Evolutionary conservation across 352 stramenopile genomes (phyloP).

Genomic region (Globisporangium parvum): DNA sequence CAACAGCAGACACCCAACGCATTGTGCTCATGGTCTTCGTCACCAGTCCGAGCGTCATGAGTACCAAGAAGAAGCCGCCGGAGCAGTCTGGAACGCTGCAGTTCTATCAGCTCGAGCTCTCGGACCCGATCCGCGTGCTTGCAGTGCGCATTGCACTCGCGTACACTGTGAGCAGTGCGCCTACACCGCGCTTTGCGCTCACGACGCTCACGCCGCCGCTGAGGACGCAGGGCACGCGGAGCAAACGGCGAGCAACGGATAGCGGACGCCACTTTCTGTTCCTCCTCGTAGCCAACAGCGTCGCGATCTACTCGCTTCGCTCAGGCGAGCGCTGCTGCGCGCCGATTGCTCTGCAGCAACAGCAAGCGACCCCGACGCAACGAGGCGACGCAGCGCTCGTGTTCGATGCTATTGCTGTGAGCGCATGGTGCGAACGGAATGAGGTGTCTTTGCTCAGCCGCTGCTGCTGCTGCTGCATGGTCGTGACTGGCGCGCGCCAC

Average conservation of each 20-base stretch:
- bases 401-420: slow-evolving; percentile 24
- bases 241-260: background rate
- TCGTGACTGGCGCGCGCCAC: slow-evolving; percentile 3
- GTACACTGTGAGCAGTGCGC: slow-evolving; percentile 15
- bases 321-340: slow-evolving; percentile 21
- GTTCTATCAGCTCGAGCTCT: slow-evolving; percentile 20
- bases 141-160: slow-evolving; percentile 21
- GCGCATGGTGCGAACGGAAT: background rate
- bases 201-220: slow-evolving; percentile 6
- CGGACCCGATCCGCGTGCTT: slow-evolving; percentile 15
- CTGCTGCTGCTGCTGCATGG: slow-evolving; percentile 3
- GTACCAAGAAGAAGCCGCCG: slow-evolving; percentile 14
- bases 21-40: slow-evolving; percentile 44
- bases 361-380: slow-evolving; percentile 4
- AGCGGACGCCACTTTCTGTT: slow-evolving; percentile 18
- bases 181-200: slow-evolving; percentile 35
- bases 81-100: background rate
- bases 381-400: slow-evolving; percentile 3
- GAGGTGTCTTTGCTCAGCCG: background rate
- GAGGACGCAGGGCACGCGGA: too few species aligned
- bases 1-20: slow-evolving; percentile 22
- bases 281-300: slow-evolving; percentile 26
- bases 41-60: slow-evolving; percentile 1
- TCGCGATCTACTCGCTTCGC: slow-evolving; percentile 20
- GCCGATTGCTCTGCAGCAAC: slow-evolving; percentile 14